These are phyloP conservation scores for Aspergillus eucalypticola DNA, from an alignment of 2,329 filamentous ascomycete genomes.

Conservation along the genomic window DNA sequence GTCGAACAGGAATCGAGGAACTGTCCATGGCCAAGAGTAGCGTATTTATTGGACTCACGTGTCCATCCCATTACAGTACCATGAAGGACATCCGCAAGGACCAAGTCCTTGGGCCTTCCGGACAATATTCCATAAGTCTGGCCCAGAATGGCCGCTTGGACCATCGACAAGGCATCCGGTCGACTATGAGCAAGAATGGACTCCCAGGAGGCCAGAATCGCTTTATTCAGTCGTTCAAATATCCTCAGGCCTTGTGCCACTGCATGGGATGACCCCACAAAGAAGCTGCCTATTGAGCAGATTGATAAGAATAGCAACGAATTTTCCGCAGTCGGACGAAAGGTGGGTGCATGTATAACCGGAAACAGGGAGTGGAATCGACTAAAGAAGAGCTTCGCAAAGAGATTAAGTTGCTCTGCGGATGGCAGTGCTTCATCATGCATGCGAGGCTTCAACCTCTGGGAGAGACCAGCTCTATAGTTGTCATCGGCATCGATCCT, in stretches of 20 bases:
- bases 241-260: conserved; percentile 28
- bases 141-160: conserved; percentile 32
- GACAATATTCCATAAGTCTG: conserved; percentile 34
- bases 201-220: conserved; percentile 25
- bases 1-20: conserved; percentile 14
- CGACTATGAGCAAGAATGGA: conserved; percentile 18
- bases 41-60: conserved; percentile 25
- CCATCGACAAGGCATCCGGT: conserved; percentile 23
- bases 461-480: conserved; percentile 21
- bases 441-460: conserved; percentile 19
- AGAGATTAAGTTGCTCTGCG: conserved; percentile 20
- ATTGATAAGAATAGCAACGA: conserved; percentile 39
- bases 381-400: conserved; percentile 23
- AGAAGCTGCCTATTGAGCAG: conserved; percentile 41
- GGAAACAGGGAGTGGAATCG: conserved; percentile 15
- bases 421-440: conserved; percentile 21
- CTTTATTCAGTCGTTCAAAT: conserved; percentile 32
- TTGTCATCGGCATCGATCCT: conserved; percentile 16
- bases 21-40: conserved; percentile 8
- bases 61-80: conserved; percentile 33
- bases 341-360: conserved; percentile 20
- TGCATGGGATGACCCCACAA: conserved; percentile 35
- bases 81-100: conserved; percentile 33
- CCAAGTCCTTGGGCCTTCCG: conserved; percentile 28
- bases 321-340: conserved; percentile 27